A percentile compares a stretch with the other conserved stretches of the same genome.
Evolutionary conservation across 176 grass and related monocot genomes (phyloP).

Genomic region (Lolium multiflorum): DNA sequence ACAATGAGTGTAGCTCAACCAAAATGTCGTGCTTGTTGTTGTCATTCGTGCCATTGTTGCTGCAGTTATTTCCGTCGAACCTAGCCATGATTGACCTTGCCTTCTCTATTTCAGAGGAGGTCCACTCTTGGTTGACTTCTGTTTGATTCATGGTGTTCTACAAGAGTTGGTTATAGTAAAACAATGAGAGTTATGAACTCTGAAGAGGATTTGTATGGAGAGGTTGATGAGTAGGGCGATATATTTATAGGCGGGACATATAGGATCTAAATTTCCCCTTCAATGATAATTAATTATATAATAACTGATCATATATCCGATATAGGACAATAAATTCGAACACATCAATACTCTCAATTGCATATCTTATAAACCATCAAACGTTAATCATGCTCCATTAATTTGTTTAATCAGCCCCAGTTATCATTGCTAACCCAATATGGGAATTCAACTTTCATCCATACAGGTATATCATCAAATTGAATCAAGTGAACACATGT

Average conservation of each 20-base stretch:
- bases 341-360: not conserved
- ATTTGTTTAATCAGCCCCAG: not conserved
- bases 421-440: not conserved
- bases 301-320: not conserved
- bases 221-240: too few species aligned
- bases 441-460: not conserved
- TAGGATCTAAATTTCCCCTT: not conserved
- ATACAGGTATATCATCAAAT: not conserved
- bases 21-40: not conserved
- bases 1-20: not conserved
- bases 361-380: not conserved
- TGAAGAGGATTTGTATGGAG: too few species aligned
- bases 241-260: not conserved
- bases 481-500: not conserved
- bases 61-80: not conserved
- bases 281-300: not conserved
- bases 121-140: slow-evolving; percentile 26
- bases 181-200: not conserved
- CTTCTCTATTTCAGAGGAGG: not conserved
- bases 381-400: not conserved
- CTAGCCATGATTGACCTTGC: not conserved
- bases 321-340: not conserved
- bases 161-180: not conserved
- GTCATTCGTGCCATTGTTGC: not conserved
- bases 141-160: not conserved